phyloP scores from a whole-genome alignment of 2,329 filamentous ascomycete species.

The Phaeoacremonium minimum region DNA sequence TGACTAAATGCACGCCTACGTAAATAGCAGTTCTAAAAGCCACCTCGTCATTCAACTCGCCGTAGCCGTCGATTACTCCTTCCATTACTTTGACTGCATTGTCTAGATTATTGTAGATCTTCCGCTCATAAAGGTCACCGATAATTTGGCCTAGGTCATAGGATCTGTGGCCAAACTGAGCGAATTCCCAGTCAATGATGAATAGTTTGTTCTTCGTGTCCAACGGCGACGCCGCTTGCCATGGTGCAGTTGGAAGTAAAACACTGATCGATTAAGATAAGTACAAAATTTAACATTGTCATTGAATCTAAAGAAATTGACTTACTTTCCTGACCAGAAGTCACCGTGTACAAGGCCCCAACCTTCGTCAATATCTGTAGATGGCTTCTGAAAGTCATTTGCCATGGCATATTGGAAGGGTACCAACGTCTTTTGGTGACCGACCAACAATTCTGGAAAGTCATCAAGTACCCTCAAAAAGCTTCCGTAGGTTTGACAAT shows the following conservation, averaged over 20 bases:
- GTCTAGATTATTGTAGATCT: conserved; percentile 26
- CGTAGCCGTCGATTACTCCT: conserved; percentile 30
- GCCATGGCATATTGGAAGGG: conserved; percentile 18
- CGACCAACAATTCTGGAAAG: conserved; percentile 23
- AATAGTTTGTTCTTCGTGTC: conserved; percentile 21
- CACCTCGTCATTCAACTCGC: conserved; percentile 25
- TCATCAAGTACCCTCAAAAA: conserved; percentile 24
- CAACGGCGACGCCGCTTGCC: conserved; percentile 7
- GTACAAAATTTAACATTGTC: too few relatives aligned
- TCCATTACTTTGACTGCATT: conserved; percentile 21
- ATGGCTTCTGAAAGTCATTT: conserved; percentile 17
- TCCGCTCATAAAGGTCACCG: conserved; percentile 32
- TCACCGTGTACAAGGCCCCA: conserved; percentile 32
- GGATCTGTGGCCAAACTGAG: conserved; percentile 29
- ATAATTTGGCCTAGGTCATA: conserved; percentile 36
- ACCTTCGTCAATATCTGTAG: conserved; percentile 4
- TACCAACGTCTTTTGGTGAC: conserved; percentile 18
- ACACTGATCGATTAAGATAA: too few relatives aligned
- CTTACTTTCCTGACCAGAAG: conserved; percentile 38
- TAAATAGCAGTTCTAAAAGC: conserved; percentile 34
- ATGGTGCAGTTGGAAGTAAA: conserved; percentile 4
- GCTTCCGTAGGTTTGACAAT: conserved; percentile 27
- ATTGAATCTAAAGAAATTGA: too few relatives aligned
- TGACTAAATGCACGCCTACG: conserved; percentile 31
- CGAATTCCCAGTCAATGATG: conserved; percentile 39